Evolutionary conservation across 2,329 filamentous ascomycete genomes (phyloP), one percentile per base, ranked within the genome.

Genomic region (Thelonectria olida): DNA sequence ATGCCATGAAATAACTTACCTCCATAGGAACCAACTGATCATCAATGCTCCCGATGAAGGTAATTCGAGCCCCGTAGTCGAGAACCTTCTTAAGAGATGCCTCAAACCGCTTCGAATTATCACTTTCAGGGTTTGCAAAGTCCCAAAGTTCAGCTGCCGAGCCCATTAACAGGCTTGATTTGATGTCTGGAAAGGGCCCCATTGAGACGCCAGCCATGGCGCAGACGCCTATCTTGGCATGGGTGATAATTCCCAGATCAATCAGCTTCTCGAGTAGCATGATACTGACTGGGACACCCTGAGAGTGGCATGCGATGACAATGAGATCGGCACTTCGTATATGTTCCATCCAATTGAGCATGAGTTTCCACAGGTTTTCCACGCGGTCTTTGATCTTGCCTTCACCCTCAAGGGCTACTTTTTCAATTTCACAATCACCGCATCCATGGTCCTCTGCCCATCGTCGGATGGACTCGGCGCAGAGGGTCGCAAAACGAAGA

Each of bases 121-220:
- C 85, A 73, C 93, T 97, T 57, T 91, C 86, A 0, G 92, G 88
- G 64, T 94, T 88, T 15, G 90, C 90, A 79, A 99, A 98, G 54
- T 98, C 93, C 82, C 97, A 99, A 0, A 99, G 84, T 76, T 99
- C 96, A 3, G 91, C 90, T n/a, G 94, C 94, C 0, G 92, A 93
- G 7, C 93, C 93, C 76, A 93, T 96, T 45, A 98, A 87, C 48
- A 97, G 90, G 60, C 92, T 89, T 0, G 92, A 94, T 72, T 93
- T 94, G 79, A 96, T 97, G 73, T 97, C 93, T 0, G 92, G 85
- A 70, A 98, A 99, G 0, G 96, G 96, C 0, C 96, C 96, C 49
- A 98, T 84, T 28, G 95, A 97, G 7, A 99, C 93, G 13, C 96
- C 96, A 4, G 96, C 95, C 88, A 90, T 90, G 19, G 88, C 94